Evolutionary conservation across 768 basidiomycete genomes (phyloP), one percentile per base, ranked within the genome.

Genomic region (Tricholoma sp.): DNA sequence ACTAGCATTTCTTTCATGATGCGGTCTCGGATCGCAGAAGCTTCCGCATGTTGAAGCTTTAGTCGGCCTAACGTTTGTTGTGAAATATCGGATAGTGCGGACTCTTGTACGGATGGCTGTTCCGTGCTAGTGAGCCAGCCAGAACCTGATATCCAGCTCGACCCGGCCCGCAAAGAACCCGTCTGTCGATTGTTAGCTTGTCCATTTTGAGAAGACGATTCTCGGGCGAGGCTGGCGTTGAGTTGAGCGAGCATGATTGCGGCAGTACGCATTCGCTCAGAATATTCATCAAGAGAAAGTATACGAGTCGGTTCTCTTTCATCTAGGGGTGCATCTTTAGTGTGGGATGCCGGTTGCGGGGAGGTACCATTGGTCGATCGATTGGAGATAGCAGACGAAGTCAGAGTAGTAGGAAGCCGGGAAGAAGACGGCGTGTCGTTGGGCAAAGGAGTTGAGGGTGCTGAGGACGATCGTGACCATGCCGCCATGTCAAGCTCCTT

Each of bases 1-100:
- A 93, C 80, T 59, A 98, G 77, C 97, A 99, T 99, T 77, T 99
- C 97, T 63, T 89, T 85, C 97, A 99, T 99, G 59, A 99, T 99
- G 18, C 94, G 81, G 62, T 94, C 89, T 13, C 93, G 83, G 62
- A 99, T 99, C 1, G 89, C 89, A 0, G 89, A 79, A 4, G 95
- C 96, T 69, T 98, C 94, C 2, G 85, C 76, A 15, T 84, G 78
- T 59, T 91, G 88, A 20, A 99, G 75, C 52, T 82, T 88, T 78
- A 88, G 85, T 36, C 91, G 83, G 15, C 72, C 72, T 6, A 74
- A 65, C 52, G 60, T 66, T 57, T 63, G 68, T 53, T 62, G 75
- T 41, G 65, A 63, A 50, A 63, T 64, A 48, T 66, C 68, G 29
- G 33, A 64, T 52, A 56, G 36, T 28, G 57, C 55, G 44, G 61